These are phyloP conservation scores for Chloris gayana DNA, from an alignment of 176 grass and related monocot species.

Conservation along the genomic window DNA sequence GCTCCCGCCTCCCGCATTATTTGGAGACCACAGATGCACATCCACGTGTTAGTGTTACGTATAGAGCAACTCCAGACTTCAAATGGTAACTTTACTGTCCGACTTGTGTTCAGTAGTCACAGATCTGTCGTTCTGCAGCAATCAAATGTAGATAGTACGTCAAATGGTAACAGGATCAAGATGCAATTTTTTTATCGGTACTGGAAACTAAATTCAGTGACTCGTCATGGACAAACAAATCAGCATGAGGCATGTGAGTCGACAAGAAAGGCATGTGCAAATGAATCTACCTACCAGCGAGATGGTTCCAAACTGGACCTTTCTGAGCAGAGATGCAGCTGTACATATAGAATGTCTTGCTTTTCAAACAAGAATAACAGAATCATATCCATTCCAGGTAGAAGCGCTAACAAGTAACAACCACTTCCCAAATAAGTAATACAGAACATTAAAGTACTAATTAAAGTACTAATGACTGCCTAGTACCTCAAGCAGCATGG, in stretches of 20 bases:
- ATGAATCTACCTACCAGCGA: not conserved
- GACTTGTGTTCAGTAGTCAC: not conserved
- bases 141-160: not conserved
- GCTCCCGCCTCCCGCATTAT: not conserved
- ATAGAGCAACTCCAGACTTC: not conserved
- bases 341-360: not conserved
- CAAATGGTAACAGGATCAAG: not conserved
- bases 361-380: constrained; percentile 1
- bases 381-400: constrained; percentile 3
- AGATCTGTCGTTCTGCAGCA: not conserved
- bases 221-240: not conserved
- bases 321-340: not conserved
- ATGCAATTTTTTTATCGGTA: not conserved
- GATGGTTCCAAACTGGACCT: constrained; percentile 12
- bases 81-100: not conserved
- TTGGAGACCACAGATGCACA: not conserved
- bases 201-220: not conserved
- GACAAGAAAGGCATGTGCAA: not conserved
- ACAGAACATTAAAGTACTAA: constrained; percentile 8
- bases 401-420: constrained; percentile 12
- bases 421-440: not conserved
- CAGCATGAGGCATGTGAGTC: not conserved
- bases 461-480: constrained; percentile 7
- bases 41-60: not conserved
- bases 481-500: constrained; percentile 13